phyloP scores from a whole-genome alignment of 495 filamentous ascomycete genomes.

The Eremomyces bilateralis region DNA sequence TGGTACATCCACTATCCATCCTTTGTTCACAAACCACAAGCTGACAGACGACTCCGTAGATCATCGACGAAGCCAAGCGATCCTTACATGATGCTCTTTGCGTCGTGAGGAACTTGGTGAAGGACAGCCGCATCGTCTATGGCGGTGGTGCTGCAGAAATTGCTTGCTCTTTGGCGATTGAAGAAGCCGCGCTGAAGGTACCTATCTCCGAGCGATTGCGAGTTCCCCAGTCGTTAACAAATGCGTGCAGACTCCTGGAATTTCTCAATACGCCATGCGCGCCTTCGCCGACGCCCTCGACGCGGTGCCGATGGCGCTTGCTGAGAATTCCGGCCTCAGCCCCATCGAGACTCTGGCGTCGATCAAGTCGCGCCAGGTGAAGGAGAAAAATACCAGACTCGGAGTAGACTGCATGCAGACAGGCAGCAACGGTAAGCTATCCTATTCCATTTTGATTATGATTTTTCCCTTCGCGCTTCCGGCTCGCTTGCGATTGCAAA shows the following conservation, averaged over 20 bases:
- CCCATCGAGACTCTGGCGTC: conserved; percentile 87
- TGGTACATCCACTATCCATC: conserved; percentile 32
- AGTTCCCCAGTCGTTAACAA: not conserved
- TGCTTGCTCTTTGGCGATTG: conserved; percentile 87
- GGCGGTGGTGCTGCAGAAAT: conserved; percentile 95
- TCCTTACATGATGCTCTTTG: conserved; percentile 94
- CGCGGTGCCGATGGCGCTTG: conserved; percentile 83
- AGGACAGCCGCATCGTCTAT: conserved; percentile 95
- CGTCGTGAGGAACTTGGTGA: conserved; percentile 89
- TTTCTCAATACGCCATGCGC: conserved; percentile 97
- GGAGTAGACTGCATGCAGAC: conserved; percentile 96
- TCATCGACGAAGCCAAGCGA: conserved; percentile 96
- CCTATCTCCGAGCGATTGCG: not conserved
- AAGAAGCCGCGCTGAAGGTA: conserved; percentile 80
- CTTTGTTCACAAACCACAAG: not conserved
- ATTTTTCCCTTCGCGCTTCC: too few relatives aligned
- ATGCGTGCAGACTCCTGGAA: conserved; percentile 46
- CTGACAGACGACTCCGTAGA: conserved; percentile 32
- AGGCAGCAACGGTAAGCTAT: conserved; percentile 54
- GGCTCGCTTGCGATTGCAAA: too few relatives aligned
- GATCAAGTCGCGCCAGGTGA: conserved; percentile 89
- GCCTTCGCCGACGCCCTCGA: conserved; percentile 93
- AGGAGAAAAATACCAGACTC: conserved; percentile 61
- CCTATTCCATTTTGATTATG: conserved; percentile 1
- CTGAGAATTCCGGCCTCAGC: conserved; percentile 90